These are phyloP conservation scores for Nidula niveotomentosa DNA, from an alignment of 1,284 basidiomycete genomes.

Conservation along the genomic window DNA sequence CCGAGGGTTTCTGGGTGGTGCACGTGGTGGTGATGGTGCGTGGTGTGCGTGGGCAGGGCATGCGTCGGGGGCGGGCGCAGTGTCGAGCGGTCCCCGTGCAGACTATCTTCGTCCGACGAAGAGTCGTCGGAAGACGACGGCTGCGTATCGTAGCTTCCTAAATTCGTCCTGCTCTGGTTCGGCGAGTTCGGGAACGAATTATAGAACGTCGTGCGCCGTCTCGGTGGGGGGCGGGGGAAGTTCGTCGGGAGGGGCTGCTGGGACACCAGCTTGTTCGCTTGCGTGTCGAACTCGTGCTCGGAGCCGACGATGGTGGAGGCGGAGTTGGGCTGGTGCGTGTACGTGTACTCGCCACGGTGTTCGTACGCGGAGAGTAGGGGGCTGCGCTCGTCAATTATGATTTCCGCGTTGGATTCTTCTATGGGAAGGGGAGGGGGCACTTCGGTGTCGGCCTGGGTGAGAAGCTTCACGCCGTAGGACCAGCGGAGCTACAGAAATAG, in stretches of 20 bases:
- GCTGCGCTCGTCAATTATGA: slow-evolving; percentile 17
- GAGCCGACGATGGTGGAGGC: slow-evolving; percentile 9
- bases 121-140: slow-evolving; percentile 3
- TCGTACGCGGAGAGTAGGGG: slow-evolving; percentile 20
- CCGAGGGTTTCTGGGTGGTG: neutral
- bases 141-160: slow-evolving; percentile 23
- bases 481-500: slow-evolving; percentile 67
- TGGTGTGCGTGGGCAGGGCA: slow-evolving; percentile 23
- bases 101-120: neutral
- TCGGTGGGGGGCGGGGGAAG: neutral
- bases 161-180: slow-evolving; percentile 31
- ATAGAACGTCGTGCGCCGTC: slow-evolving; percentile 44
- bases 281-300: too few relatives aligned
- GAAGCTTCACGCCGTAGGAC: slow-evolving; percentile 82
- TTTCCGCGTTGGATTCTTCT: too few relatives aligned
- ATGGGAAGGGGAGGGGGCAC: slow-evolving; percentile 10
- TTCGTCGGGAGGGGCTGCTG: neutral
- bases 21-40: slow-evolving; percentile 19
- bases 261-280: too few relatives aligned
- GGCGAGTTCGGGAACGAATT: slow-evolving; percentile 71
- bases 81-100: neutral
- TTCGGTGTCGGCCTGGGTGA: slow-evolving; percentile 70
- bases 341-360: neutral
- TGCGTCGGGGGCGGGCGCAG: slow-evolving; percentile 9
- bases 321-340: slow-evolving; percentile 4